Conservation (phyloP, 1,284 basidiomycete species). For the Cerrena zonata region DNA sequence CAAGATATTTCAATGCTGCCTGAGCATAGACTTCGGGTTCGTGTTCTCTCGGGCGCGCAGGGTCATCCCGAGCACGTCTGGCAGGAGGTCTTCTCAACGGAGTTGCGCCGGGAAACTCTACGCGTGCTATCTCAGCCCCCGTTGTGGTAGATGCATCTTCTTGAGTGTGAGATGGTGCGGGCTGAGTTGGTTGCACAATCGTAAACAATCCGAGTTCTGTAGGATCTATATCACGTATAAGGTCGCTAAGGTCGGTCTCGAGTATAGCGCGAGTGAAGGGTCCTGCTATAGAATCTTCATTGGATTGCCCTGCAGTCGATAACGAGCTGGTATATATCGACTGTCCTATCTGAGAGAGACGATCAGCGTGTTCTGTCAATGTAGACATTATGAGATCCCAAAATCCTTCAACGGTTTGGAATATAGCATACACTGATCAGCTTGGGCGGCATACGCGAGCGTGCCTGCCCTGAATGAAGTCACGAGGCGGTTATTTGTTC, state of each 20-base stretch:
- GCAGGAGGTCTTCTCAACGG: conserved; percentile 49
- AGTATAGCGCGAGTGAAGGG: conserved; percentile 58
- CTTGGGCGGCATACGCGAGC: neutral
- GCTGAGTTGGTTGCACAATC: conserved; percentile 33
- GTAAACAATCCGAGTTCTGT: conserved; percentile 72
- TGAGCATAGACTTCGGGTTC: conserved; percentile 70
- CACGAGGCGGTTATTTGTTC: neutral
- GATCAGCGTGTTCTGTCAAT: conserved; percentile 40
- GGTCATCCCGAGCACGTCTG: conserved; percentile 37
- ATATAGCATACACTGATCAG: neutral
- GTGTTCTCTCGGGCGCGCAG: conserved; percentile 38
- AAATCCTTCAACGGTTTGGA: neutral
- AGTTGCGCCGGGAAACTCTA: conserved; percentile 62
- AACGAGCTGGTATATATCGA: conserved; percentile 31
- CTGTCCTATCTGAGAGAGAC: conserved; percentile 32
- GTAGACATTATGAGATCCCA: no score
- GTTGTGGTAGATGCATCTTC: conserved; percentile 26
- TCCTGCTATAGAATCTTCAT: conserved; percentile 26
- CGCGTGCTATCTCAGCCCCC: conserved; percentile 48
- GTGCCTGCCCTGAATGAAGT: neutral
- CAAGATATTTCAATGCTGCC: conserved; percentile 68
- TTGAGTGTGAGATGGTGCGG: conserved; percentile 19
- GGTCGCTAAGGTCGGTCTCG: conserved; percentile 54
- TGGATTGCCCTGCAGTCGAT: conserved; percentile 15
- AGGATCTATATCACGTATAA: conserved; percentile 70